Conservation (phyloP, 2,329 filamentous ascomycete species). For the Plectosphaerella sp. region DNA sequence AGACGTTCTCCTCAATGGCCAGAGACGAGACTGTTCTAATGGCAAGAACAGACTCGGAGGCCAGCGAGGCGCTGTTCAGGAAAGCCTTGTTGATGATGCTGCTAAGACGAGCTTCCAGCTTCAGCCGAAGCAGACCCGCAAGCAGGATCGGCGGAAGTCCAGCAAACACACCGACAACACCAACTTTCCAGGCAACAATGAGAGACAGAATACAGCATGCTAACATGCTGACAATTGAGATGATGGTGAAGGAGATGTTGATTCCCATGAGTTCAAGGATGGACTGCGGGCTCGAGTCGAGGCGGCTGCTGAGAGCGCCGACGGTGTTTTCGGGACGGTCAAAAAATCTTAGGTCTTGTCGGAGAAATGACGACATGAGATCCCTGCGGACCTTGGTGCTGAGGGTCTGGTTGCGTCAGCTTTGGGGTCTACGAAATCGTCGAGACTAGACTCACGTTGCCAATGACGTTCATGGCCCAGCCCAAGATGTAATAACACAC, state of each 20-base stretch:
- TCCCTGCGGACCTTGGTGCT: slow-evolving; percentile 17
- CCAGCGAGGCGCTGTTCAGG: slow-evolving; percentile 35
- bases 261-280: slow-evolving; percentile 40
- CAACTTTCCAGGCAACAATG: slow-evolving; percentile 38
- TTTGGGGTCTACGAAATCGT: no score
- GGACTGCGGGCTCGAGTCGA: slow-evolving; percentile 29
- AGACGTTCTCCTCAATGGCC: slow-evolving; percentile 27
- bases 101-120: slow-evolving; percentile 36
- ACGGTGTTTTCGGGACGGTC: slow-evolving; percentile 25
- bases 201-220: slow-evolving; percentile 33
- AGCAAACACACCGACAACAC: slow-evolving; percentile 35
- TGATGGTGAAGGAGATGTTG: slow-evolving; percentile 36
- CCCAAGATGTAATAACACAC: slow-evolving; percentile 16
- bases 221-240: slow-evolving; percentile 33
- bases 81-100: slow-evolving; percentile 27
- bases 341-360: slow-evolving; percentile 37
- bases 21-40: slow-evolving; percentile 40
- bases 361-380: slow-evolving; percentile 20
- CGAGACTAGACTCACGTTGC: slow-evolving; percentile 9
- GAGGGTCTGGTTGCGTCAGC: slow-evolving; percentile 4
- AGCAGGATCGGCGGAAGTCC: slow-evolving; percentile 34
- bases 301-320: slow-evolving; percentile 24
- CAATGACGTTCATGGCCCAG: slow-evolving; percentile 11
- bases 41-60: slow-evolving; percentile 38
- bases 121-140: slow-evolving; percentile 35